Conservation (phyloP, 176 grass and related monocot genomes). For the Avena sativa region DNA sequence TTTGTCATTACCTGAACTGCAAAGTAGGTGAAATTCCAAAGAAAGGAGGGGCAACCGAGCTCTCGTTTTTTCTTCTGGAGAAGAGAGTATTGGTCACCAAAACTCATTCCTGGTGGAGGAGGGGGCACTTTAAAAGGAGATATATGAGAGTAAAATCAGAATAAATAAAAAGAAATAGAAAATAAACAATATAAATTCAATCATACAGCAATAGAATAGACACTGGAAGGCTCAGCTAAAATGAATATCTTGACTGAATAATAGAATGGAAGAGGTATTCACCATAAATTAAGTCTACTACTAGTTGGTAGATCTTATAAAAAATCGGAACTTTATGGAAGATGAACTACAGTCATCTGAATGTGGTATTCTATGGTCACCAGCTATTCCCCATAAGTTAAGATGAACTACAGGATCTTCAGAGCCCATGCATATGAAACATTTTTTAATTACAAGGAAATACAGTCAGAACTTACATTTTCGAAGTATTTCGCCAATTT, state of each 20-base stretch:
- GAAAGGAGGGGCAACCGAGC: constrained; percentile 79
- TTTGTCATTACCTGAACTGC: constrained; percentile 74
- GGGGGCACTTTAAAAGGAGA: constrained; percentile 82
- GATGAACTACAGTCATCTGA: not conserved
- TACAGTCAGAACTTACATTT: constrained; percentile 53
- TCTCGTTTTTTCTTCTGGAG: constrained; percentile 77
- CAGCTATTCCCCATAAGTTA: too few relatives aligned
- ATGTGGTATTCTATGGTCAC: not conserved
- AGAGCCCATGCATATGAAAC: not conserved
- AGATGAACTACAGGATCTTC: too few relatives aligned
- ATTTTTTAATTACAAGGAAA: constrained; percentile 3
- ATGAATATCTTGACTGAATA: constrained; percentile 14
- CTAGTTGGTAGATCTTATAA: not conserved
- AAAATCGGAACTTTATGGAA: not conserved
- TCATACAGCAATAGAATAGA: constrained; percentile 19
- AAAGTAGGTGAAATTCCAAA: constrained; percentile 88
- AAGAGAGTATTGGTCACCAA: constrained; percentile 58
- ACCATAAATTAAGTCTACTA: not conserved
- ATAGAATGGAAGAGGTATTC: constrained; percentile 15
- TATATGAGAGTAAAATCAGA: constrained; percentile 57
- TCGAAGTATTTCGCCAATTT: constrained; percentile 55
- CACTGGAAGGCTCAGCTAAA: not conserved
- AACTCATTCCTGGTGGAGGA: constrained; percentile 64
- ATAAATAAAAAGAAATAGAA: constrained; percentile 32
- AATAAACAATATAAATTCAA: constrained; percentile 39